Base-by-base conservation (phyloP, 768 basidiomycete species). In the Trametes cubensis region DNA sequence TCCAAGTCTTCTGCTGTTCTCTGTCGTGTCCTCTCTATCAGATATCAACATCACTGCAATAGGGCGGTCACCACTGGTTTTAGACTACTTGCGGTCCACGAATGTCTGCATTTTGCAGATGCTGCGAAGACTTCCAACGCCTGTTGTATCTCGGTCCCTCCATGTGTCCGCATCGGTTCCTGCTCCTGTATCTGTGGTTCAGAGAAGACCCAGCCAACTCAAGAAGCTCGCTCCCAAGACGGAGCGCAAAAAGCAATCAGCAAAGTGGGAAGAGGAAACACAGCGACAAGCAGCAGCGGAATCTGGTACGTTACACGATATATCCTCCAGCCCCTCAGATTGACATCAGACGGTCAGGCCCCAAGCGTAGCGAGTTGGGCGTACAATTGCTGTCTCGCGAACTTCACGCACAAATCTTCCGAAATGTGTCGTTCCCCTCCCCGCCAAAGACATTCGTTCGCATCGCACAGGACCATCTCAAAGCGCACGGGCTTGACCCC, bases 381-480 rank as follows among this genome's bases (percentile, higher is more conserved):
- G 95, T 98, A 7, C 95, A 98, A 71, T 85, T 97, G 58, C 85
- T 98, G 55, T 91, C 94, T 17, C 83, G 85, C 10, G 78, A 79
- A n/a, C 76, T 97, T 7, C 94, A 95, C 73, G 72, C 78, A 5
- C 95, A 97, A 70, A 83, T 96, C 60, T 97, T 98, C 74, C 83
- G 80, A 60, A 83, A 88, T 69, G 75, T 80, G 49, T 78, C 84
- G 7, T 87, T 91, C 58, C 87, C 86, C 3, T 62, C 81, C 1
- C 88, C 93, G 17, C 78, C 85, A 0, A 63, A 77, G 13, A 70
- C 83, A 1, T 88, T 85, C 69, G 77, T 93, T 42, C 85, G 86
- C 60, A 92, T 96, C 64, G 86, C 95, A 2, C 82, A 80, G 61
- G 83, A 88, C 41, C 95, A 98, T 70, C 87, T 98, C 48, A 73